These are phyloP conservation scores for Climacium dendroides DNA, from an alignment of 225 moss, liverwort and hornwort species.

Conservation along the genomic window DNA sequence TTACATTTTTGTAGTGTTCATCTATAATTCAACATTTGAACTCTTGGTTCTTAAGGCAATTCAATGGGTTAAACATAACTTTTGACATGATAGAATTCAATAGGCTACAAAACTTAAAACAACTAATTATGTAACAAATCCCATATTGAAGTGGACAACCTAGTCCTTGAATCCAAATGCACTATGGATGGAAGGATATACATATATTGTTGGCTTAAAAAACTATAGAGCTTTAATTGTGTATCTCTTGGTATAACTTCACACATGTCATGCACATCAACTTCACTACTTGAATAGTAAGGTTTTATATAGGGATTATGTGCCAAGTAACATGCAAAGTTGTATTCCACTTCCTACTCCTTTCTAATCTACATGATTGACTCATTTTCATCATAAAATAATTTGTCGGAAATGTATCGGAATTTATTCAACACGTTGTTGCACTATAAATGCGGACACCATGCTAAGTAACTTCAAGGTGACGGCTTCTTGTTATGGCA, in stretches of 20 bases:
- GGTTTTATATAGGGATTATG: not conserved
- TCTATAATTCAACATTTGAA: not conserved
- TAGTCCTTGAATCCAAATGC: not conserved
- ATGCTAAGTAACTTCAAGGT: too few relatives aligned
- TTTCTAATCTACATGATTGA: not conserved
- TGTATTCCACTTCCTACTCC: not conserved
- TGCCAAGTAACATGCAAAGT: not conserved
- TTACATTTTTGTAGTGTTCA: not conserved
- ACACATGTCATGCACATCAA: not conserved
- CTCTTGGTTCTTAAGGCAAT: not conserved
- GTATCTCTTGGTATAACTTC: not conserved
- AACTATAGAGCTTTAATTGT: not conserved
- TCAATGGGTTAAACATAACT: not conserved
- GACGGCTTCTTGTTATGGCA: too few relatives aligned
- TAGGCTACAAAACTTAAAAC: not conserved
- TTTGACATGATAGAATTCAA: not conserved
- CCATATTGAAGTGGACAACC: fast-evolving
- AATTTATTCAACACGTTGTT: too few relatives aligned
- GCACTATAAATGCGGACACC: too few relatives aligned
- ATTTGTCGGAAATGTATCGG: too few relatives aligned
- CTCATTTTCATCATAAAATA: not conserved
- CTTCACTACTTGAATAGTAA: not conserved
- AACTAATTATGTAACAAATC: fast-evolving
- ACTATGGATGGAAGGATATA: not conserved
- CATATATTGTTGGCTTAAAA: not conserved